Evolutionary conservation across 495 filamentous ascomycete species (phyloP), one percentile per base, ranked within the genome.

Genomic region (Penicillium longicatenatum): DNA sequence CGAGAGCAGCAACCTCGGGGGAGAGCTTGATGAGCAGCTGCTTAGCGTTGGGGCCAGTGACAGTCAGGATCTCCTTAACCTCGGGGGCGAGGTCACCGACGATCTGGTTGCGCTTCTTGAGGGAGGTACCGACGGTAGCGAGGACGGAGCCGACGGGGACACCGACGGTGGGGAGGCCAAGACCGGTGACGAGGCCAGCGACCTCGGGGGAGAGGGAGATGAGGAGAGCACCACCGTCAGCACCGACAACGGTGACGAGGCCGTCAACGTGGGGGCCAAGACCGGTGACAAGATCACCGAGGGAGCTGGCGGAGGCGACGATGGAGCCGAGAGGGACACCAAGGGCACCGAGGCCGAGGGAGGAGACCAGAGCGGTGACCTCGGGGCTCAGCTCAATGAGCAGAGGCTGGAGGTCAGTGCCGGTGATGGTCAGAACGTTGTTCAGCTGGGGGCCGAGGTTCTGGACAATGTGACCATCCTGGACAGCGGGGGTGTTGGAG

Each of bases 1-100:
- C 61, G 33, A 77, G 71, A 26, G 55, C 56, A 39, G 68, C 58
- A 42, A 76, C 71, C 42, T 54, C 37, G 42, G 69, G 65, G 53
- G 68, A 64, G 47, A 78, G 70, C 59, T 71, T 50, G 59, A 78
- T 61, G 33, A 78, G 72, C 51, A 78, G 73, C 37, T 61, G 35
- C 37, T 63, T 58, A 55, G 65, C 67, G 41, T 74, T 70, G 43
- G 71, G 43, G 48, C 64, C 66, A 24, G 69, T 66, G 37, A 76
- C 65, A 39, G 62, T 70, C 24, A 78, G 67, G 58, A 75, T 68
- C 12, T 66, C 33, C 55, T 66, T 47, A 55, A 71, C 70, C 52
- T 66, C 35, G 57, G 70, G 69, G 54, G 64, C 69, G 39, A 73
- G 49, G 55, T 75, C 68, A 52, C 68, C 58, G 55, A 77, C 61